phyloP scores from a whole-genome alignment of 1,139 yeast species.

The Wickerhamomyces sp. region DNA sequence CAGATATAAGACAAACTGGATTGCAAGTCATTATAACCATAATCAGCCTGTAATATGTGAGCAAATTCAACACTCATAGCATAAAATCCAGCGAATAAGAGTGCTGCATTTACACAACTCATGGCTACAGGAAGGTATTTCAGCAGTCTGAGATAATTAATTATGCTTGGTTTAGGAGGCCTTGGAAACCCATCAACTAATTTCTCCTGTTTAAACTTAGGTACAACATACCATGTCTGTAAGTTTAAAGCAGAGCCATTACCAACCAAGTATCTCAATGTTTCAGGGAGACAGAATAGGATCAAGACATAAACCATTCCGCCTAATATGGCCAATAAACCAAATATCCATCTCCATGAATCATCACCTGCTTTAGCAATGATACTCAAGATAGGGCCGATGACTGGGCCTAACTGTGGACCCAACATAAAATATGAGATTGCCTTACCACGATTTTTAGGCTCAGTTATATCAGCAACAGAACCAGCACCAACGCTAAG shows the following conservation, averaged over 20 bases:
- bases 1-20: slow-evolving; percentile 48
- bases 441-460: slow-evolving; percentile 44
- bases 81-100: slow-evolving; percentile 52
- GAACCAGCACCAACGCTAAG: slow-evolving; percentile 57
- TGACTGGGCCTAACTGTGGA: slow-evolving; percentile 54
- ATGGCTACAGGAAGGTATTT: slow-evolving; percentile 42
- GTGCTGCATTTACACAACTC: slow-evolving; percentile 46
- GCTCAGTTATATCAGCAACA: slow-evolving; percentile 46
- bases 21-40: slow-evolving; percentile 33
- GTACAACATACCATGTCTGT: slow-evolving; percentile 27
- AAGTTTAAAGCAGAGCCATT: slow-evolving; percentile 34
- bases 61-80: slow-evolving; percentile 51
- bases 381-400: slow-evolving; percentile 44
- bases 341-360: slow-evolving; percentile 57
- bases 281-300: slow-evolving; percentile 47
- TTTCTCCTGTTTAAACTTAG: slow-evolving; percentile 29
- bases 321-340: slow-evolving; percentile 44
- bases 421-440: slow-evolving; percentile 56
- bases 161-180: slow-evolving; percentile 46
- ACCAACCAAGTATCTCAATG: slow-evolving; percentile 52
- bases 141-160: slow-evolving; percentile 34
- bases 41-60: slow-evolving; percentile 34
- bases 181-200: slow-evolving; percentile 33
- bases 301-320: slow-evolving; percentile 36
- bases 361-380: slow-evolving; percentile 29